Evolutionary conservation across 805 yeast species (phyloP), one percentile per base, ranked within the genome.

Genomic region (Barnettozyma sucrosica): DNA sequence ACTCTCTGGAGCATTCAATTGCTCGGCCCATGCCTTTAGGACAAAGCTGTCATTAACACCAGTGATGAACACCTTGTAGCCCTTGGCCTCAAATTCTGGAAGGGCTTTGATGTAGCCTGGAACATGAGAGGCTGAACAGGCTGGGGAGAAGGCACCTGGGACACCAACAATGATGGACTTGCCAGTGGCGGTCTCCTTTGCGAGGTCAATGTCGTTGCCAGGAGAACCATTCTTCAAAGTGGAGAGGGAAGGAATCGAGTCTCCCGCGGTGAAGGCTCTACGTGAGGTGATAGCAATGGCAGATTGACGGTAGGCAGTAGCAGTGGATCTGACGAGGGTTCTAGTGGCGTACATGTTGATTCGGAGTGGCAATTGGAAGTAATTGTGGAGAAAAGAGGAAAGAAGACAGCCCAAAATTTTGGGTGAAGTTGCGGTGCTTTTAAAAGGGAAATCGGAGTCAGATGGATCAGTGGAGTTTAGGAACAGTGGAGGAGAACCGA

Each of bases 31-130:
- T 0, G 93, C 90, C 56, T 79, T 76, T 60, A 82, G 79, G 43
- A 89, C 96, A 65, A 89, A 89, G 3, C 93, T 77, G 63, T 89
- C 97, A 66, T 89, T 89, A 43, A 87, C 96, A 18, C 93, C 75
- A 32, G 89, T 78, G 38, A 89, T 79, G 57, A 74, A 80, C 44
- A 89, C 65, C 41, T 78, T 67, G 66, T 78, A 73, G n/a, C 96
- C 96, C 66, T 84, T 83, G 25, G 71, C 72, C 51, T 75, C 69
- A 59, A 89, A 77, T 30, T 75, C 70, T 7, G 71, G 61, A 49
- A 76, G 65, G 40, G 74, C 65, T 50, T 70, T 67, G 58, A 87
- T 59, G 65, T 76, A 87, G n/a, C 86, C 89, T 2, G 95, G 93
- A 42, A 86, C 75, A 59, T 83, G 90, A 25, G 74, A 64, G 23